Base-by-base conservation (phyloP, 257 asterid species). In the Vinca minor region DNA sequence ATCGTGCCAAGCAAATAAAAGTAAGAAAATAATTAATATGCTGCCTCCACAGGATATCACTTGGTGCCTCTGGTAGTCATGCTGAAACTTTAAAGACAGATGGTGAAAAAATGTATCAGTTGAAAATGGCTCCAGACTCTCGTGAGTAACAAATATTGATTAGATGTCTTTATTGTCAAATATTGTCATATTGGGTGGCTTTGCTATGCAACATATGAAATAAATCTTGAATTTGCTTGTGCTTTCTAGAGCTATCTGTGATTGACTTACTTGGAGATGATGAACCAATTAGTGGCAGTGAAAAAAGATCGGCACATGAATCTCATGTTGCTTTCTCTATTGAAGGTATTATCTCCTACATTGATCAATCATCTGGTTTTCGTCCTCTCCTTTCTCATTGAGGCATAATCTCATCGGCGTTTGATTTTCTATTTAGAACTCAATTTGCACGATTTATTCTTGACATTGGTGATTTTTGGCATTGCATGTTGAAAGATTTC, bases 321-420 rank as follows among this genome's bases (percentile, higher is more conserved):
- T 82, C 80, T 77, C 95, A 85, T 83, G 95, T 86, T 58, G 86
- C 95, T 52, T 90, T 90, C 76, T 82, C 95, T 50, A 72, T 90
- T 80, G 87, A 85, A 87, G 97, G 97, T 90, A 80, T 42, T 49
- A 39, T 76, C 44, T 46, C 17, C 46, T 32, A 18, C 42, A 42
- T 62, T 57, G 63, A 66, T 66, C 64, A 11, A 23, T n/a, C 9
- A 28, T 41, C 58, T 32, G 15, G n/a, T 21, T 29, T 52, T 42
- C 55, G 39, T 69, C 13, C 54, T 53, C n/a, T 35, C 12, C 48
- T 13, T 15, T 56, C 12, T 31, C 34, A 44, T n/a, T 23, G 53
- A 67, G 23, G 36, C 17, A 34, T 7, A 49, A 18, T 50, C 15
- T 57, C 6, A 0, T 32, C 3, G 31, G 28, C 3, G 23, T 50